These are phyloP conservation scores for Brettanomyces custersianus DNA, from an alignment of 805 yeast species.

Conservation along the genomic window DNA sequence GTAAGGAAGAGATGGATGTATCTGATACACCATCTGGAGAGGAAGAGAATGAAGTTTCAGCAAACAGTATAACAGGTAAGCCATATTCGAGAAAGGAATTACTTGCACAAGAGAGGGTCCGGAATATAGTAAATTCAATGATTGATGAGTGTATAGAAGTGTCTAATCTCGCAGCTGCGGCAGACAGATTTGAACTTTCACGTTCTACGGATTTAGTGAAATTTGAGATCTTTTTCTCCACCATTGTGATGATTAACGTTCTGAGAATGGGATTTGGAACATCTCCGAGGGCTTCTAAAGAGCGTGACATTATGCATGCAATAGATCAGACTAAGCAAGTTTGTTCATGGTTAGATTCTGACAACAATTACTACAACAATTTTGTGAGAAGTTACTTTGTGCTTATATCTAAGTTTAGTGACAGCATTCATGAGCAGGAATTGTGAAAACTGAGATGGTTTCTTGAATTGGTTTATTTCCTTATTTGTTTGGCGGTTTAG, in stretches of 20 bases:
- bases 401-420: slow-evolving; percentile 4
- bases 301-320: background rate
- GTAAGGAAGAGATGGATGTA: background rate
- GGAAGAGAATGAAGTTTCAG: background rate
- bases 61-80: background rate
- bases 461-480: background rate
- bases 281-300: background rate
- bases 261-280: slow-evolving; percentile 2
- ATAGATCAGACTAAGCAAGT: background rate
- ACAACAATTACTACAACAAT: slow-evolving; percentile 1
- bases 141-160: slow-evolving; percentile 5
- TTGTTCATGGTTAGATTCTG: slow-evolving; percentile 1
- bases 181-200: slow-evolving; percentile 1
- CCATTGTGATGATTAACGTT: slow-evolving; percentile 2
- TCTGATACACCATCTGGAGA: too few relatives aligned
- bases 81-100: background rate
- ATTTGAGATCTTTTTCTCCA: slow-evolving; percentile 3
- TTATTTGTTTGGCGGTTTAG: background rate
- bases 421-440: slow-evolving; percentile 3
- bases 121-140: slow-evolving; percentile 1
- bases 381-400: slow-evolving; percentile 1
- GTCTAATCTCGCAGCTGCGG: slow-evolving; percentile 1
- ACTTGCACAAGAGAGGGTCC: background rate
- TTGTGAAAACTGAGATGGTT: background rate
- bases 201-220: slow-evolving; percentile 1